Evolutionary conservation across 345 rosid genomes (phyloP), one percentile per base, ranked within the genome.

Genomic region (Microthlaspi erraticum): DNA sequence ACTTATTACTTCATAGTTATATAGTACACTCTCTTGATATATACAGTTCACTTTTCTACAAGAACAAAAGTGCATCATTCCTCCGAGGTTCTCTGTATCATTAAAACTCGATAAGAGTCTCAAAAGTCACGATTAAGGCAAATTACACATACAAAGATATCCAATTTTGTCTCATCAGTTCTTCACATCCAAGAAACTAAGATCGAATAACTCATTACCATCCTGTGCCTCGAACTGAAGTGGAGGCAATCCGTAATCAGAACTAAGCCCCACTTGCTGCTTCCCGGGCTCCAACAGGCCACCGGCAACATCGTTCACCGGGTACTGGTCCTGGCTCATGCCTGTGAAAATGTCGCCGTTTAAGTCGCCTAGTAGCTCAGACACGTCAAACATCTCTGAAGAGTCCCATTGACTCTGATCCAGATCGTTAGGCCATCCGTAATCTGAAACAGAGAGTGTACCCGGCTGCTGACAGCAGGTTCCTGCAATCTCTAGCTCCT

Each of bases 311-410:
- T 13, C 18, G 66, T 18, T 49, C 0, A 33, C 50, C 0, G 6
- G 7, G 52, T 43, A 33, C 45, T 6, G 60, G 5, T 37, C 60
- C 17, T 45, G 61, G 16, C 18, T 26, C 41, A 44, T 2, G 57
- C 29, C 42, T 23, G 53, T 9, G 14, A 41, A 62, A 10, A 81
- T 64, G 20, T 72, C 54, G 0, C 57, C 71, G 29, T 83, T 80
- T 4, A 78, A 3, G 0, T 75, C 45, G 5, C 78, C 70, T 31
- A 88, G 51, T 45, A 91, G 76, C 60, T 91, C 91, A 55, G 87
- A 66, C 45, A 86, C 73, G 53, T 82, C 86, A 23, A 49, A 80
- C 89, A 58, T 19, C n/a, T 72, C 60, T 8, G 56, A 71, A 57
- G 76, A 5, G 9, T 69, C 66, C 66, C 60, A 69, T 1, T 48